phyloP scores from a whole-genome alignment of 2,329 filamentous ascomycete genomes.

The Claviceps paspali region DNA sequence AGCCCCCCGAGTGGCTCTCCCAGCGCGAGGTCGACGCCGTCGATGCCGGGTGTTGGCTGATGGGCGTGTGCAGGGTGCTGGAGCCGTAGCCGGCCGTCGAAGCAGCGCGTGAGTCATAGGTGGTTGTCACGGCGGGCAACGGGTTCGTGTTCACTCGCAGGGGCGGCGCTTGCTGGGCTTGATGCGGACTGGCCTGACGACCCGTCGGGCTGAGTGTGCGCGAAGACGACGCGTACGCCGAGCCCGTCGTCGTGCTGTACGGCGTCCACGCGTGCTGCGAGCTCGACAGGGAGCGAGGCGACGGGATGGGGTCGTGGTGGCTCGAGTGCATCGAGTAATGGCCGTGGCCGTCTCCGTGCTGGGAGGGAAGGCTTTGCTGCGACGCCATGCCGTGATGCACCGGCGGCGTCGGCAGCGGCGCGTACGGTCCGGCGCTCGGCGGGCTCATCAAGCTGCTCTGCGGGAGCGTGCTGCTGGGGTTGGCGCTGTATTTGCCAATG shows the following conservation, averaged over 20 bases:
- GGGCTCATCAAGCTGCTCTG: slow-evolving; percentile 27
- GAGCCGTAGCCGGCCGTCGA: slow-evolving; percentile 22
- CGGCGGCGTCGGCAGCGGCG: slow-evolving; percentile 32
- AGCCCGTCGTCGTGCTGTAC: slow-evolving; percentile 25
- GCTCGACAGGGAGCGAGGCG: slow-evolving; percentile 35
- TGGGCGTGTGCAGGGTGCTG: slow-evolving; percentile 23
- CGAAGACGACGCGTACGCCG: slow-evolving; percentile 18
- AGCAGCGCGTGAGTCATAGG: slow-evolving; percentile 23
- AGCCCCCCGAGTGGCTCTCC: slow-evolving; percentile 24
- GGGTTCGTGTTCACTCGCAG: slow-evolving; percentile 22
- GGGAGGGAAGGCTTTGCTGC: slow-evolving; percentile 14
- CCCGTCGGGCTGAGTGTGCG: slow-evolving; percentile 28
- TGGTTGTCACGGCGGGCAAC: slow-evolving; percentile 23
- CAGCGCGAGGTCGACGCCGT: slow-evolving; percentile 24
- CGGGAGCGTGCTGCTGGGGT: slow-evolving; percentile 23
- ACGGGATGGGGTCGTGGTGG: slow-evolving; percentile 35
- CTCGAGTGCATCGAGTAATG: slow-evolving; percentile 26
- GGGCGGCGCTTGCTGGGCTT: slow-evolving; percentile 14
- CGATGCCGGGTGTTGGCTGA: slow-evolving; percentile 22
- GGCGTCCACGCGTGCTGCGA: slow-evolving; percentile 32
- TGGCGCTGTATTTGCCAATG: slow-evolving; percentile 80
- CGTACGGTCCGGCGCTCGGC: slow-evolving; percentile 23
- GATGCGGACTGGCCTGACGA: slow-evolving; percentile 20
- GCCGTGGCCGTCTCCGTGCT: slow-evolving; percentile 17
- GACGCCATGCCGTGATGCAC: slow-evolving; percentile 15